A percentile compares a stretch with the other conserved stretches of the same genome.
These are phyloP conservation scores for Kwoniella sp. DNA, from an alignment of 768 basidiomycete species.

Conservation along the genomic window DNA sequence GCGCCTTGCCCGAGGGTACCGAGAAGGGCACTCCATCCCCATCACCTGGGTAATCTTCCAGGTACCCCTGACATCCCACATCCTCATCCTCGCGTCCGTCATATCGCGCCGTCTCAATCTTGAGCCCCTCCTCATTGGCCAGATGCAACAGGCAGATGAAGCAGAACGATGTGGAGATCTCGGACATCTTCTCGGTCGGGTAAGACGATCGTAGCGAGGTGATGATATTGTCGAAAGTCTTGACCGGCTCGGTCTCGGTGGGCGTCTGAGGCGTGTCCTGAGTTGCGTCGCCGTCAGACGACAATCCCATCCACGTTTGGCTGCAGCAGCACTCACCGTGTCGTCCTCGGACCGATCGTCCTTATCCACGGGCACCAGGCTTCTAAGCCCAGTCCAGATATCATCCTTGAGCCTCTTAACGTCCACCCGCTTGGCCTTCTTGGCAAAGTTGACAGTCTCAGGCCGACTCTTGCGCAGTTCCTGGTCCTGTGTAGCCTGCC, in stretches of 20 bases:
- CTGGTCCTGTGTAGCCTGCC: constrained; percentile 68
- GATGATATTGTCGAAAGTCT: constrained; percentile 61
- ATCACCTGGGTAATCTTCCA: constrained; percentile 17
- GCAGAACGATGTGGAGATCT: constrained; percentile 98
- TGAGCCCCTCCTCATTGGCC: constrained; percentile 92
- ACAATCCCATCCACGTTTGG: neutral
- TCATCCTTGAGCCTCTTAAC: constrained; percentile 95
- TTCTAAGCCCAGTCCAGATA: constrained; percentile 86
- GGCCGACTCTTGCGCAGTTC: constrained; percentile 74
- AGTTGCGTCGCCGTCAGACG: neutral
- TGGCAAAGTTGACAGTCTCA: constrained; percentile 87
- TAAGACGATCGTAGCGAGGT: constrained; percentile 74
- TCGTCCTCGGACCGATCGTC: constrained; percentile 45
- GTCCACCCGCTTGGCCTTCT: constrained; percentile 92
- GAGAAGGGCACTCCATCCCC: constrained; percentile 2
- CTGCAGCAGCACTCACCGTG: constrained; percentile 19
- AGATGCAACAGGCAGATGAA: constrained; percentile 96
- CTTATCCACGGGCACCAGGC: constrained; percentile 57
- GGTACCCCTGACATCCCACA: constrained; percentile 38
- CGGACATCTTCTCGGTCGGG: constrained; percentile 89
- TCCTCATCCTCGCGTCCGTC: constrained; percentile 43
- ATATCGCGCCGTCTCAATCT: constrained; percentile 57
- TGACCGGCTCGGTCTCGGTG: constrained; percentile 22
- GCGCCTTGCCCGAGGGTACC: neutral
- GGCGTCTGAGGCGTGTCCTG: constrained; percentile 30